phyloP scores from a whole-genome alignment of 768 basidiomycete genomes.

The Coprinopsis marcescibilis region DNA sequence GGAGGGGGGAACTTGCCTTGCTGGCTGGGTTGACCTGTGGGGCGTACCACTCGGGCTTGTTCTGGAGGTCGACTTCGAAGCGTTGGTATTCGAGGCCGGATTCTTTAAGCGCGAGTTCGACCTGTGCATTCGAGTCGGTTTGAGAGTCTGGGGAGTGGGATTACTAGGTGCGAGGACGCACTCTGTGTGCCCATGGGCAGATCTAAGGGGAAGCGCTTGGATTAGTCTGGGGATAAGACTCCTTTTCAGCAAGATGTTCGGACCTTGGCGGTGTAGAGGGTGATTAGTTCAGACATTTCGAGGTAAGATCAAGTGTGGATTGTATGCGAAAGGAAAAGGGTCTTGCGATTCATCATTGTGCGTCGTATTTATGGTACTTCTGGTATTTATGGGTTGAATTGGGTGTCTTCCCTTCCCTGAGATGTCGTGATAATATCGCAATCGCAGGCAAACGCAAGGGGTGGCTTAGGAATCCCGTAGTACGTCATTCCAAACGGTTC shows the following conservation, averaged over 20 bases:
- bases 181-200: constrained; percentile 58
- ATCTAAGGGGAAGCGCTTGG: constrained; percentile 25
- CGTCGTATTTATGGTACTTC: too few species aligned
- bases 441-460: too few species aligned
- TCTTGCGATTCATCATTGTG: too few species aligned
- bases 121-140: constrained; percentile 24
- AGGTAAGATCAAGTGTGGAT: too few species aligned
- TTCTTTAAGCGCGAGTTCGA: constrained; percentile 58
- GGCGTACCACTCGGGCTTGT: constrained; percentile 69
- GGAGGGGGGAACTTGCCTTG: constrained; percentile 40
- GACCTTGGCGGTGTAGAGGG: constrained; percentile 46
- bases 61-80: constrained; percentile 53
- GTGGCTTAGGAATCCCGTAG: too few species aligned
- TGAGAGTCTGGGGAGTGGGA: too few species aligned
- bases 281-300: constrained; percentile 27
- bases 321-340: too few species aligned
- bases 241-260: background rate
- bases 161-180: constrained; percentile 18
- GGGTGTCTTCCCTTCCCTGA: too few species aligned
- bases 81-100: constrained; percentile 41
- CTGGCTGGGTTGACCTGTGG: constrained; percentile 59
- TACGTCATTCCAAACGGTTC: too few species aligned
- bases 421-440: too few species aligned
- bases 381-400: too few species aligned
- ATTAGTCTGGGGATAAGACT: too few species aligned